Evolutionary conservation across 2,329 filamentous ascomycete genomes (phyloP), one percentile per base, ranked within the genome.

Genomic region (Talaromyces sp.): DNA sequence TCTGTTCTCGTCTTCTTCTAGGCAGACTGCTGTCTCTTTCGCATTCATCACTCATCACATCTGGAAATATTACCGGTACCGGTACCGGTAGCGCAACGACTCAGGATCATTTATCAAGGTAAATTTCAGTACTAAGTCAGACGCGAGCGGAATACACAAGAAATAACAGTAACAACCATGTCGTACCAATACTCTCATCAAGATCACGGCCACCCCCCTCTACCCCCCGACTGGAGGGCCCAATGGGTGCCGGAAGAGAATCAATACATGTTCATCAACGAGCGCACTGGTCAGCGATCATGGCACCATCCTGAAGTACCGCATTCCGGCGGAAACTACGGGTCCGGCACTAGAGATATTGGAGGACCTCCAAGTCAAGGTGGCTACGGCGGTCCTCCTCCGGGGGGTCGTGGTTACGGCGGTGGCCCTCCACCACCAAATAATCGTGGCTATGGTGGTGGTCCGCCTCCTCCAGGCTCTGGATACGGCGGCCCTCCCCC

Each of bases 141-240:
- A 31, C 27, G 27, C 6, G 31, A 10, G n/a, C 52, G 52, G 33
- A 22, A 56, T 6, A 37, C 11, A 13, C 31, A 37, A 56, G 33
- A 37, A 37, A 3, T 10, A 39, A 14, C 7, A 37, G 13, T 14
- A 24, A 27, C 27, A 39, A 22, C 9, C 39, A 65, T 65, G 63
- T 62, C 63, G 45, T 65, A 61, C 58, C 63, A 65, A 45, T 65
- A 62, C 50, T 62, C 58, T n/a, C 63, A 65, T 19, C 63, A 65
- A 47, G 63, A 65, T 16, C 63, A 65, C 48, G 63, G 63, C 48
- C 63, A 65, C 33, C 63, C 63, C 11, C 63, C 63, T 41, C 63
- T 65, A 19, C 63, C 63, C 3, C 57, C 63, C 10, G 63, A 59
- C 48, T 65, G 63, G 63, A 48, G 24, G 22, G 63, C 63, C 10